These are phyloP conservation scores for Lentinus brumalis DNA, from an alignment of 768 basidiomycete genomes.

Conservation along the genomic window DNA sequence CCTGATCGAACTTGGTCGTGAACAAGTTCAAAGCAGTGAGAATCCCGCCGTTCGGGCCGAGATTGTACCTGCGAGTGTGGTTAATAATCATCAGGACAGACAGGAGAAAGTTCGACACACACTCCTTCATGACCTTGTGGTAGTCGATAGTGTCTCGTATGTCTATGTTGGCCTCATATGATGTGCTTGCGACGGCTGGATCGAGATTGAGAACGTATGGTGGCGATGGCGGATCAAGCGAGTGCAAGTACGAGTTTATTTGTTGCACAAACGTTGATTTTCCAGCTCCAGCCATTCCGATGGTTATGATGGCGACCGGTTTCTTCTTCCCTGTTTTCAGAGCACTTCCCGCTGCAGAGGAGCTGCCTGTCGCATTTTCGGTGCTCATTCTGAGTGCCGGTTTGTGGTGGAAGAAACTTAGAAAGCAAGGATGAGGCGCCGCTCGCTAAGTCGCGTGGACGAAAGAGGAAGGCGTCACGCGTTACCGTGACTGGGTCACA, in stretches of 20 bases:
- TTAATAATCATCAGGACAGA: conserved; percentile 4
- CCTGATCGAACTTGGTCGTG: conserved; percentile 99
- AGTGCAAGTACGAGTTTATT: conserved; percentile 89
- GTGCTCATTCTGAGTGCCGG: conserved; percentile 1
- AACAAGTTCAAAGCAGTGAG: conserved; percentile 96
- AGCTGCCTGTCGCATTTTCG: neutral
- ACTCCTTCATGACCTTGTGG: conserved; percentile 99
- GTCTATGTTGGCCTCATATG: conserved; percentile 96
- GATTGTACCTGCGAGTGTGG: conserved; percentile 72
- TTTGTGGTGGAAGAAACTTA: neutral
- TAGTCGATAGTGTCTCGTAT: conserved; percentile 98
- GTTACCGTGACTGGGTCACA: conserved; percentile 12
- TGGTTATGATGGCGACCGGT: conserved; percentile 84
- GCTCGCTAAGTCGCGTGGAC: neutral
- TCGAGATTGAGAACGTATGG: conserved; percentile 98
- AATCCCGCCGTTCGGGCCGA: conserved; percentile 98
- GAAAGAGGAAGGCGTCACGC: conserved; percentile 11
- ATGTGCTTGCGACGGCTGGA: conserved; percentile 88
- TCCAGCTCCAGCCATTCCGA: conserved; percentile 96
- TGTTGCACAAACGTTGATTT: conserved; percentile 98
- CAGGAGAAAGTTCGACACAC: conserved; percentile 43
- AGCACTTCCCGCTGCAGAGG: neutral
- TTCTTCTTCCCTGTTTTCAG: conserved; percentile 42
- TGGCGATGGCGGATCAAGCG: conserved; percentile 58
- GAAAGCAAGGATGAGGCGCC: neutral